A percentile compares a stretch with the other conserved stretches of the same genome.
Conservation (phyloP, 1,284 basidiomycete genomes). For the Apiotrichum mycotoxinovorans region DNA sequence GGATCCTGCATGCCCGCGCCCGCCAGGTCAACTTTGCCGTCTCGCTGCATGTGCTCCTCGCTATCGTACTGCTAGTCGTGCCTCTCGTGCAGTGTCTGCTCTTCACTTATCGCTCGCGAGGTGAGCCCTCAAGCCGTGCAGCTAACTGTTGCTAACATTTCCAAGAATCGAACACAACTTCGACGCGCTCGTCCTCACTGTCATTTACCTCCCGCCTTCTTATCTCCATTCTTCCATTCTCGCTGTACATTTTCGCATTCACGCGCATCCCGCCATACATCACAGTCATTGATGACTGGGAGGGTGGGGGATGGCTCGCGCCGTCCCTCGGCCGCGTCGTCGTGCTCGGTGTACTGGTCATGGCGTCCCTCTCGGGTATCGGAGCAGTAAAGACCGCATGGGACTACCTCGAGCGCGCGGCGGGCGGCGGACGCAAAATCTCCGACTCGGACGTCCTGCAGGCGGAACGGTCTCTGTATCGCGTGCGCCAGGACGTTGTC, state of each 20-base stretch:
- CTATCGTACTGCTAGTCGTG: conserved; percentile 42
- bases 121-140: conserved; percentile 20
- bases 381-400: conserved; percentile 47
- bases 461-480: conserved; percentile 47
- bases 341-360: conserved; percentile 45
- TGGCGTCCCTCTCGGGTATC: conserved; percentile 48
- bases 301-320: conserved; percentile 45
- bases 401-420: conserved; percentile 42
- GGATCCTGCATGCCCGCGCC: conserved; percentile 41
- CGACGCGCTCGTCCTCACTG: conserved; percentile 24
- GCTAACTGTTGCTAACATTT: not conserved
- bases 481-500: conserved; percentile 43
- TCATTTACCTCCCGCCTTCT: conserved; percentile 33
- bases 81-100: conserved; percentile 48
- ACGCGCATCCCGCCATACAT: conserved; percentile 49
- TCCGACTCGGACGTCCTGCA: conserved; percentile 35
- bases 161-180: conserved; percentile 14
- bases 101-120: conserved; percentile 45
- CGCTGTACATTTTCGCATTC: conserved; percentile 47
- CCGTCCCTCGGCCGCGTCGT: conserved; percentile 45
- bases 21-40: conserved; percentile 47
- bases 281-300: conserved; percentile 29
- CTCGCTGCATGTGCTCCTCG: conserved; percentile 44
- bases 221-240: conserved; percentile 46
- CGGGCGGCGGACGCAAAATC: conserved; percentile 23